Base-by-base conservation (phyloP, 2,329 filamentous ascomycete genomes). In the Sordariomycetes sp. region DNA sequence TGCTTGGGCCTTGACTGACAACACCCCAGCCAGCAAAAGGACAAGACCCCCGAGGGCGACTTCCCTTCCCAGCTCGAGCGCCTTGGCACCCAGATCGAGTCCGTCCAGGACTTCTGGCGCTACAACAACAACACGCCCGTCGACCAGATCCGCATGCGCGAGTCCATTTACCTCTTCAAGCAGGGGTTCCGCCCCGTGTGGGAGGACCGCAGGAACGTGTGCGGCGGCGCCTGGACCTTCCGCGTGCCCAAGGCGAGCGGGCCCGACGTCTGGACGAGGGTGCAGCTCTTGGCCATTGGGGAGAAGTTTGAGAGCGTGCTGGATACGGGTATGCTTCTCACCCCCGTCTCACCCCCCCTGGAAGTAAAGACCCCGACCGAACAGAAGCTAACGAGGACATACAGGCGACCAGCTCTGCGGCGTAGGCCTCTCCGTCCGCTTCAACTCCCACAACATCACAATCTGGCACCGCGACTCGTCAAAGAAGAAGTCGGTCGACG, bases 401-500 rank as follows among this genome's bases (percentile, higher is more conserved):
- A 59, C 65, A 90, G 89, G 83, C 60, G 87, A 90, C 68, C 90
- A 95, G 68, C 87, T 97, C 64, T 94, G 91, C 68, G 92, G 92
- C 55, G 85, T 96, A 53, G 89, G 88, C 50, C 84, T 94, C 62
- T 90, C 87, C 1, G 88, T 92, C 59, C 86, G 91, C 65, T 95
- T 94, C 78, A 95, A 91, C 73, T 87, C 85, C 34, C 85, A 92
- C 68, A 82, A 96, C 63, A 86, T 96, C 68, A 87, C 88, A 64
- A 82, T 97, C 66, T 97, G 92, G 92, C 94, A 96, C 73, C 89
- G 94, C 61, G 87, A 95, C 66, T 85, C 85, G 24, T 85, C 83
- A 60, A 90, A 94, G 71, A 78, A 89, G 66, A 83, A 81, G 63
- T 94, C 90, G 6, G 81, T 94, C 63, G 84, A 92, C 67, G 81